Evolutionary conservation across 1,139 yeast genomes (phyloP), one percentile per base, ranked within the genome.

Genomic region (Debaryomyces sp.): DNA sequence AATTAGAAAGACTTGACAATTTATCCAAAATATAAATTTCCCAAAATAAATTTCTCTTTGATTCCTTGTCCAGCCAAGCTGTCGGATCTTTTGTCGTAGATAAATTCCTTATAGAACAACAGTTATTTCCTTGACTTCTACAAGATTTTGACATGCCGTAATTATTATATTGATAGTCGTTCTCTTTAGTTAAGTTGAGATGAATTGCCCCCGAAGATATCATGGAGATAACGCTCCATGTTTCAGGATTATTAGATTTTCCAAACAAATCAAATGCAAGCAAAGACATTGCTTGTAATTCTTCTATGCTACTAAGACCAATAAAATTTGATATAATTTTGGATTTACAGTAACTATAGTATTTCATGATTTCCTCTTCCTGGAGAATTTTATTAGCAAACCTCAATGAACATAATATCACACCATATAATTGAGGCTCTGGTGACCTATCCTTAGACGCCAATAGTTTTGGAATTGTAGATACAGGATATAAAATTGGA

Each of bases 201-300:
- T 45, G 48, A 27, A 41, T 41, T 26, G 41, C 45, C 4, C 48
- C 48, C 21, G 48, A 34, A 12, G 45, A 32, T 30, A 36, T 21
- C 6, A 45, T 35, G 1, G 40, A 40, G 7, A 65, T 56, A 27
- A 62, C 40, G n/a, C 66, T 60, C 69, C 70, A 66, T 4, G 69
- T 53, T 43, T 66, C 70, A 24, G 60, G 57, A 42, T 60, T 59
- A 39, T 62, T 63, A 12, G 60, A 49, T 27, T 55, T 52, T 4
- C 69, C 63, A 47, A 57, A 60, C 9, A 61, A 54, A 13, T 64
- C 56, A 37, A 58, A 58, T 1, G 70, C 68, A 34, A 66, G 46
- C 29, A 66, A 54, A 13, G 65, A 54, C 50, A 66, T 55, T 7
- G 68, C 56, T 42, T 60, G 62, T 8, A 66, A 50, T 41, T 66